These are phyloP conservation scores for Diaporthe citrichinensis DNA, from an alignment of 2,329 filamentous ascomycete genomes.

Conservation along the genomic window DNA sequence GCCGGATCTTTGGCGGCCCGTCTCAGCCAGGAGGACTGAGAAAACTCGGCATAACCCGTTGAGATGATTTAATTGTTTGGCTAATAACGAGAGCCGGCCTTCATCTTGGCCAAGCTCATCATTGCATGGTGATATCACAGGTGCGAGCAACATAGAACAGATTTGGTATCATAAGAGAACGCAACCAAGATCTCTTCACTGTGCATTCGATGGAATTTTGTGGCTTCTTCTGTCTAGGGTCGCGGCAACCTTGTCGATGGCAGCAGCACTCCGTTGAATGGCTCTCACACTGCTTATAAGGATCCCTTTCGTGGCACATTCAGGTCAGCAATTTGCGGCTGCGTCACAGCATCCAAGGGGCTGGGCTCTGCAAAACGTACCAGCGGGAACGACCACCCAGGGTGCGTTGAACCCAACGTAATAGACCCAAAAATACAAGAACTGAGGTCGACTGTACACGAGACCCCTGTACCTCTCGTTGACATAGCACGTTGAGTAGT, in stretches of 20 bases:
- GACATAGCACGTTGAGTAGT: slow-evolving; percentile 70
- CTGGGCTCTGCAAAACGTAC: slow-evolving; percentile 55
- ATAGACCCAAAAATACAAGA: slow-evolving; percentile 74
- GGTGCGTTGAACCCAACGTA: slow-evolving; percentile 73
- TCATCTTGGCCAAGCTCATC: not conserved
- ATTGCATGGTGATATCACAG: not conserved
- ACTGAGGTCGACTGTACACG: slow-evolving; percentile 70
- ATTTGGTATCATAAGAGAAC: not conserved
- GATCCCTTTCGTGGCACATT: slow-evolving; percentile 1
- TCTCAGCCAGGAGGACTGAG: not conserved
- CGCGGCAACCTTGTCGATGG: slow-evolving; percentile 36
- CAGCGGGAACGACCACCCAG: slow-evolving; percentile 69
- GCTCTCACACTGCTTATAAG: slow-evolving; percentile 30
- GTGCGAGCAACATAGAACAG: not conserved
- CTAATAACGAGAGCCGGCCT: not conserved
- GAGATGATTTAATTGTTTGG: not conserved
- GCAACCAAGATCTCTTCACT: not conserved
- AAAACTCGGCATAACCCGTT: not conserved
- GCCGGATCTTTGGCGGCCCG: not conserved
- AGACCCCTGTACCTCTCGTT: slow-evolving; percentile 61
- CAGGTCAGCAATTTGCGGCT: not conserved
- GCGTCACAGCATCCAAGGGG: not conserved
- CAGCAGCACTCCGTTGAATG: slow-evolving; percentile 33
- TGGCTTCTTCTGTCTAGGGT: slow-evolving; percentile 33
- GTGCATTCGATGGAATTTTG: not conserved